Base-by-base conservation (phyloP, 2,329 filamentous ascomycete species). In the Diaporthe australafricana region DNA sequence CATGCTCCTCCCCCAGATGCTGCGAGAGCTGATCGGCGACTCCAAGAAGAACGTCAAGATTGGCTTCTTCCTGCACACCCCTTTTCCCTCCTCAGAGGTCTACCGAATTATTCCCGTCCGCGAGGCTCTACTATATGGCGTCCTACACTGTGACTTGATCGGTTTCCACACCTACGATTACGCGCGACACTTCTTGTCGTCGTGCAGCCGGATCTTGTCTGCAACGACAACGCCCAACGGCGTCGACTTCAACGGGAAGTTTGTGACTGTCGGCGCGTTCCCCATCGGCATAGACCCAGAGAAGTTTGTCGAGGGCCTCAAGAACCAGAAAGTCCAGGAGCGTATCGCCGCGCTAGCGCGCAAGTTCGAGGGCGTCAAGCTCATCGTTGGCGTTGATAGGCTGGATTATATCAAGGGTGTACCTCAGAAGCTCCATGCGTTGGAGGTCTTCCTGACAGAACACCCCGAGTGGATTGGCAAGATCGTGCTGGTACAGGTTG, bases 101-200 rank as follows among this genome's bases (percentile, higher is more conserved):
- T 98, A 98, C 84, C 91, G 96, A 75, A 98, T 98, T 75, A 86
- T 98, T 11, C 96, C 96, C 0, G 96, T 98, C 38, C 91, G 96
- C 74, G 95, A 98, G 80, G 92, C 94, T 78, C 91, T 98, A 65
- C 88, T 99, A 55, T 88, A 93, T 62, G 95, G 96, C 70, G 91
- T 98, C 48, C 87, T 99, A 42, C 93, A 97, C 80, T 98, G 96
- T 85, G 96, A 98, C 80, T 86, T 99, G 72, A 94, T 98, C 79
- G 96, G 96, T 40, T 98, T 99, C 86, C 96, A 99, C 83, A 99
- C 96, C 35, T 98, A 98, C 84, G 96, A 98, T 84, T 99, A 99
- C 79, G 96, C 95, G n/a, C 90, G 96, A 67, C 96, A 99, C 83
- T 99, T 98, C 85, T 85, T 99, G 76, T 98, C 95, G 84, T 96